Percentiles rank a stretch among this genome's conserved stretches.
Evolutionary conservation across 2,329 filamentous ascomycete genomes (phyloP).

Genomic region (Cladosporium phlei): DNA sequence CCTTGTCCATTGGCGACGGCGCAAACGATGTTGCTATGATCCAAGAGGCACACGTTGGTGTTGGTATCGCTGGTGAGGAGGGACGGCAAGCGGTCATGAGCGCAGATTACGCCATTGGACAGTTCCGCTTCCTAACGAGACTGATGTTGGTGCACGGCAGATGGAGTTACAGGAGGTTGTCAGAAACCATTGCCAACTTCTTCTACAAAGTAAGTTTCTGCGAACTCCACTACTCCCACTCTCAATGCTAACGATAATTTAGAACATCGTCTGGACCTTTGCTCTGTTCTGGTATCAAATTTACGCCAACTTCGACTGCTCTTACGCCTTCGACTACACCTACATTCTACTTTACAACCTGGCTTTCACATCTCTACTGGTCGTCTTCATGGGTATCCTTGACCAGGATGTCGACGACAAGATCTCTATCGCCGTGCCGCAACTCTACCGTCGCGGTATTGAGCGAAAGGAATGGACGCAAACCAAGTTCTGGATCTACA

Average conservation of each 20-base stretch:
- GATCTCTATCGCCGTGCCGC: constrained; percentile 88
- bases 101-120: constrained; percentile 89
- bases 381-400: constrained; percentile 92
- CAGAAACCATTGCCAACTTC: constrained; percentile 94
- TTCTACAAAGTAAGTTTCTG: constrained; percentile 75
- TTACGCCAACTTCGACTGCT: constrained; percentile 92
- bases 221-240: not conserved
- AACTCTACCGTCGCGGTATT: constrained; percentile 92
- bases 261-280: constrained; percentile 97
- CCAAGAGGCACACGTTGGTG: constrained; percentile 92
- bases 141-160: constrained; percentile 85
- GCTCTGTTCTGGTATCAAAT: constrained; percentile 97
- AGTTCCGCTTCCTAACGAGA: constrained; percentile 83
- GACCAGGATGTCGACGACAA: constrained; percentile 95
- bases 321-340: constrained; percentile 95
- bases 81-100: constrained; percentile 93
- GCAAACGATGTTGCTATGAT: constrained; percentile 98
- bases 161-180: constrained; percentile 93
- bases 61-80: constrained; percentile 90
- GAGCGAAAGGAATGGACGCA: constrained; percentile 96
- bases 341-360: constrained; percentile 97
- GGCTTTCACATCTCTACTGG: constrained; percentile 90
- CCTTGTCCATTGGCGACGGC: constrained; percentile 85
- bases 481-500: constrained; percentile 94
- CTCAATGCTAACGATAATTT: not conserved